These are phyloP conservation scores for Talinum fruticosum DNA, from an alignment of 148 eudicot species.

Conservation along the genomic window DNA sequence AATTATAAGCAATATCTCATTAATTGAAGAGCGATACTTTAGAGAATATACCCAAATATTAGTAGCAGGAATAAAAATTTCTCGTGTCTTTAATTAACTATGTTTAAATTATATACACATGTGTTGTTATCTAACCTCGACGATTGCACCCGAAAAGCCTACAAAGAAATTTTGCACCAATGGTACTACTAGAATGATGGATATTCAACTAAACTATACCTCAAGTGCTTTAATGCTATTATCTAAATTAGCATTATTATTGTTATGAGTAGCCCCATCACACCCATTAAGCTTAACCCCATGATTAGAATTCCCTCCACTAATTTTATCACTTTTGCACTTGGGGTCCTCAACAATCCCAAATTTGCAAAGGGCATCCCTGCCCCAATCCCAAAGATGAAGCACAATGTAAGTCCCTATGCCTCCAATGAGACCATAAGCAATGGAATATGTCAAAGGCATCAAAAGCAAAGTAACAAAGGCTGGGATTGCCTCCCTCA, in stretches of 20 bases:
- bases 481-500: conserved; percentile 91
- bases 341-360: conserved; percentile 39
- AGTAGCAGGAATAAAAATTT: no score
- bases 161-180: background rate
- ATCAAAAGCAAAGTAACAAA: conserved; percentile 74
- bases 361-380: conserved; percentile 31
- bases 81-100: background rate
- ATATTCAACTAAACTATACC: background rate
- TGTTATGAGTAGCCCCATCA: background rate
- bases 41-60: no score
- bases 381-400: conserved; percentile 74
- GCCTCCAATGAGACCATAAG: conserved; percentile 90
- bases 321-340: background rate
- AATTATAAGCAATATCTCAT: no score
- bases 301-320: conserved; percentile 8
- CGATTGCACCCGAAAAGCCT: background rate
- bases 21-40: no score
- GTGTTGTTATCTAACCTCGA: background rate
- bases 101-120: background rate
- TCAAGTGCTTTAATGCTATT: conserved; percentile 21
- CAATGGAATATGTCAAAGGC: conserved; percentile 92
- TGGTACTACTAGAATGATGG: background rate
- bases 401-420: conserved; percentile 77
- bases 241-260: conserved; percentile 6
- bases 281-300: conserved; percentile 20